phyloP scores from a whole-genome alignment of 2,329 filamentous ascomycete species.

The Botrytis byssoidea region DNA sequence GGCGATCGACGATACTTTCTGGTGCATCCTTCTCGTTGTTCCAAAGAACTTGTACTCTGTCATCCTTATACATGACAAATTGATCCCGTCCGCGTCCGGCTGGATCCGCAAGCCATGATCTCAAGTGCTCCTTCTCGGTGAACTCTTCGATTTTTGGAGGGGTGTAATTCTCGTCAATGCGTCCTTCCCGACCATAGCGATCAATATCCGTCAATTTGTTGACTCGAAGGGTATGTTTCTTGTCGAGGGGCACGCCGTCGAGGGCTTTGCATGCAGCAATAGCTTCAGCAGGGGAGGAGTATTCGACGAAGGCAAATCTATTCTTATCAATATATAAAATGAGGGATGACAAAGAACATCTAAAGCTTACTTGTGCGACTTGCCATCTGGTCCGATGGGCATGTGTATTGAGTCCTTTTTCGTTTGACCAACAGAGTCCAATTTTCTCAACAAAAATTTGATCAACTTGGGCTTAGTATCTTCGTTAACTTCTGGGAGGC shows the following conservation, averaged over 20 bases:
- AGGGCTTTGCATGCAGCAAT: constrained; percentile 85
- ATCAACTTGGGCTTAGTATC: constrained; percentile 91
- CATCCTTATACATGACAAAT: constrained; percentile 89
- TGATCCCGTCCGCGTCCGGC: constrained; percentile 82
- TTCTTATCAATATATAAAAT: constrained; percentile 11
- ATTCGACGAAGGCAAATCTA: constrained; percentile 97
- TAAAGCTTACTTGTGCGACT: constrained; percentile 73
- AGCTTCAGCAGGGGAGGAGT: constrained; percentile 85
- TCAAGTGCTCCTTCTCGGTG: constrained; percentile 86
- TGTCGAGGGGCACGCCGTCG: constrained; percentile 85
- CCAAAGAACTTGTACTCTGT: constrained; percentile 94
- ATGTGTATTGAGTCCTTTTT: constrained; percentile 88
- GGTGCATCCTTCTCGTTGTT: constrained; percentile 93
- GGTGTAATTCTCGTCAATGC: constrained; percentile 87
- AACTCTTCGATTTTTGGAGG: constrained; percentile 81
- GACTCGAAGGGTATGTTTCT: constrained; percentile 90
- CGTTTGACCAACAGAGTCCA: constrained; percentile 80
- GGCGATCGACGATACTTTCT: constrained; percentile 85
- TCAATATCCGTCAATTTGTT: constrained; percentile 99
- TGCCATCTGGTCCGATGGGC: constrained; percentile 84
- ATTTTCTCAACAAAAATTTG: constrained; percentile 93
- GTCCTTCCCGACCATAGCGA: constrained; percentile 89
- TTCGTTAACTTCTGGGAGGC: constrained; percentile 82
- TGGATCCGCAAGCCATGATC: constrained; percentile 87
- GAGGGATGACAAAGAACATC: constrained; percentile 9